Percentiles rank a stretch among this genome's conserved stretches.
phyloP scores from a whole-genome alignment of 2,329 filamentous ascomycete species.

The Ophiosphaerella narmari region DNA sequence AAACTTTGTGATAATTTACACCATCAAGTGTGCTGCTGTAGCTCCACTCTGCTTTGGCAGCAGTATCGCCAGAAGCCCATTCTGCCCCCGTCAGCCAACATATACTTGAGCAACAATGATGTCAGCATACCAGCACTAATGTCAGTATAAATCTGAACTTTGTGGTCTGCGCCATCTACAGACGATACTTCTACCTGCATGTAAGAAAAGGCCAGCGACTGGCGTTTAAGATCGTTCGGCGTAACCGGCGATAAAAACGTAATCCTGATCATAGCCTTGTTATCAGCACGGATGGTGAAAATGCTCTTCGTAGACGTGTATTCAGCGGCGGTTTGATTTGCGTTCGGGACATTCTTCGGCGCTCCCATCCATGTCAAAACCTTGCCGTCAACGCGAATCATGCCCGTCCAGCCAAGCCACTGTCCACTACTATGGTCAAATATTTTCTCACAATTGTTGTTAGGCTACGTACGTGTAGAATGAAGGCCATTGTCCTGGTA shows the following conservation, averaged over 20 bases:
- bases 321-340: conserved; percentile 65
- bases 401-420: conserved; percentile 68
- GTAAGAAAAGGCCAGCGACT: conserved; percentile 74
- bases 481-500: conserved; percentile 70
- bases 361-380: conserved; percentile 47
- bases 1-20: conserved; percentile 65
- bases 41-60: conserved; percentile 65
- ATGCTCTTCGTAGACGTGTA: conserved; percentile 75
- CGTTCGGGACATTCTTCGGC: conserved; percentile 55
- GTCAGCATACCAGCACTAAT: conserved; percentile 65
- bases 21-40: conserved; percentile 46
- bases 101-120: not conserved
- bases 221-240: conserved; percentile 66
- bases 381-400: conserved; percentile 66
- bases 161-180: conserved; percentile 64
- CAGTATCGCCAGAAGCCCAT: conserved; percentile 69
- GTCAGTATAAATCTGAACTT: conserved; percentile 73
- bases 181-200: conserved; percentile 67
- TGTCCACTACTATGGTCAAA: conserved; percentile 51
- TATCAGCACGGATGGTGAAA: conserved; percentile 69
- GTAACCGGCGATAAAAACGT: conserved; percentile 74
- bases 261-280: conserved; percentile 66
- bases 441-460: conserved; percentile 23
- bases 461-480: conserved; percentile 67
- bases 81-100: conserved; percentile 54